Evolutionary conservation across 257 asterid species (phyloP), one percentile per base, ranked within the genome.

Genomic region (Ocimum tenuiflorum): DNA sequence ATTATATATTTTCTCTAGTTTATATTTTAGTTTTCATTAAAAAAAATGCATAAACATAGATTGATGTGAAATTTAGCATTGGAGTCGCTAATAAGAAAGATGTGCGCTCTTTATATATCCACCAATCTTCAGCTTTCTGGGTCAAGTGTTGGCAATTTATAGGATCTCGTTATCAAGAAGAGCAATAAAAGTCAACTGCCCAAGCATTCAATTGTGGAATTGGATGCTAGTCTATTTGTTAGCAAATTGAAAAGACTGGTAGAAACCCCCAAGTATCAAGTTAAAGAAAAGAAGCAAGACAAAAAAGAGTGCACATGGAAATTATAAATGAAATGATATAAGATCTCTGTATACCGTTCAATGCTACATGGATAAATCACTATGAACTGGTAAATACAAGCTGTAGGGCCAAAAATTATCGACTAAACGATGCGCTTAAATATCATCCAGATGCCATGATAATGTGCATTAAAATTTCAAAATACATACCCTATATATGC

Each of bases 21-120:
- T 45, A 14, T 46, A 31, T 45, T 62, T 42, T n/a, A n/a, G 55
- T 57, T 11, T n/a, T 68, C 51, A 31, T 65, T n/a, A n/a, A n/a
- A 13, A 22, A 43, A 19, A 72, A 22, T 35, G 13, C 17, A 13
- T 23, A 11, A 19, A 53, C 35, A 38, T 19, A 52, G 41, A 18
- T 38, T 42, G 5, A 38, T 12, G 36, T 8, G 47, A 63, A 31
- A 3, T 56, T 12, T 53, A 17, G 41, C 2, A 31, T 29, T 47
- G 47, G 4, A 63, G 27, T 24, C 45, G n/a, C 50, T 20, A n/a
- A 12, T 33, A 23, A 22, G 57, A 71, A 35, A 56, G 8, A 24
- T 3, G 5, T 57, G n/a, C n/a, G n/a, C n/a, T n/a, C n/a, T 11
- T 14, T 48, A 36, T 10, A 39, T 3, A 12, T 60, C 29, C 27